phyloP scores from a whole-genome alignment of 768 basidiomycete genomes.

The Lactarius hatsudake region DNA sequence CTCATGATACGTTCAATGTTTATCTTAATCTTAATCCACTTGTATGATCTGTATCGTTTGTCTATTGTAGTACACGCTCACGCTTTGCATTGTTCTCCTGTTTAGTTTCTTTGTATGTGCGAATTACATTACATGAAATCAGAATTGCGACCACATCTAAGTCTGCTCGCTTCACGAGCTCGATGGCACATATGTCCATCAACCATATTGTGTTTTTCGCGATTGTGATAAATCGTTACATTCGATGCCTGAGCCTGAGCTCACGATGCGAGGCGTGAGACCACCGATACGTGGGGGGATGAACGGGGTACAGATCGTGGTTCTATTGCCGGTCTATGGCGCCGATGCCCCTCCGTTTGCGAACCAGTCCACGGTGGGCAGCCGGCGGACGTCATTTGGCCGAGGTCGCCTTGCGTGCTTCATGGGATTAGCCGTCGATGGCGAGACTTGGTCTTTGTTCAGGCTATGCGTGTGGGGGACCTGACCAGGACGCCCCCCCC shows the following conservation, averaged over 20 bases:
- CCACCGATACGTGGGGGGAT: not conserved
- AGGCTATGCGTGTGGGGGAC: conserved; percentile 7
- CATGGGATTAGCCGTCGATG: conserved; percentile 17
- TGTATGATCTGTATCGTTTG: not conserved
- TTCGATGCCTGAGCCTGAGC: not conserved
- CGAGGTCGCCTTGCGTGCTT: not conserved
- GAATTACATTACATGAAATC: not conserved
- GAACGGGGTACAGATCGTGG: not conserved
- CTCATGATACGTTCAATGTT: not conserved
- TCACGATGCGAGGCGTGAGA: not conserved
- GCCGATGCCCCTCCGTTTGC: not conserved
- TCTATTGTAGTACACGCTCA: conserved; percentile 11
- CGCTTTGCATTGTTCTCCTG: not conserved
- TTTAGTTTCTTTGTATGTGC: not conserved
- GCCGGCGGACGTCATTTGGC: not conserved
- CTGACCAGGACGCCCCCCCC: not conserved
- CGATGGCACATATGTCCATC: not conserved
- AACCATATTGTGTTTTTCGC: not conserved
- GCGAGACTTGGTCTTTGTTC: conserved; percentile 6
- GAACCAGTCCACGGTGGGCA: conserved; percentile 5
- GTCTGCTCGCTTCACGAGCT: not conserved
- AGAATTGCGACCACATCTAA: not conserved
- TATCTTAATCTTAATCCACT: not conserved
- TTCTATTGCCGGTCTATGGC: not conserved
- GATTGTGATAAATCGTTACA: not conserved